Percentiles rank a stretch among this genome's conserved stretches.
phyloP scores from a whole-genome alignment of 352 stramenopile species.

The Globisporangium nunn region DNA sequence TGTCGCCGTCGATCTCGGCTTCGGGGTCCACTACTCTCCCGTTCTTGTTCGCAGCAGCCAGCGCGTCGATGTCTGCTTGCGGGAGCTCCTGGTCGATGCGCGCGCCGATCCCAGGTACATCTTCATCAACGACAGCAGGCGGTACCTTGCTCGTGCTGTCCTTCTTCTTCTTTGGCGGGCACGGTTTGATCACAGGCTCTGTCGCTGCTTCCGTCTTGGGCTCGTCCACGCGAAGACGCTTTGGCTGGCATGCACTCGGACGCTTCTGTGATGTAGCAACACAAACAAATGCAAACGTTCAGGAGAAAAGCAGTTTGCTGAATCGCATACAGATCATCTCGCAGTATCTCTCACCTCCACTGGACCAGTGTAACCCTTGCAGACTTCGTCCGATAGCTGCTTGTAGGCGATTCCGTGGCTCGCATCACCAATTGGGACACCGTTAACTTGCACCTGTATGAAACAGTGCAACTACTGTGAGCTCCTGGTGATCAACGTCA shows the following conservation, averaged over 20 bases:
- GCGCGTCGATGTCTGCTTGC: constrained; percentile 3
- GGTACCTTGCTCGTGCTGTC: constrained; percentile 12
- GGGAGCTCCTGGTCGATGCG: constrained; percentile 18
- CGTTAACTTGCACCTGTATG: constrained; percentile 54
- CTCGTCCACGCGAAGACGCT: constrained; percentile 48
- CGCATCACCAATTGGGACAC: constrained; percentile 41
- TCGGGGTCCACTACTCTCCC: not conserved
- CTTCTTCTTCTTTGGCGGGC: constrained; percentile 54
- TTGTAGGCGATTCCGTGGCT: constrained; percentile 59
- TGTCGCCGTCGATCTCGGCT: constrained; percentile 1
- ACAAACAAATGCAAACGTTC: no score
- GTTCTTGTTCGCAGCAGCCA: constrained; percentile 7
- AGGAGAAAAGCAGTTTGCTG: no score
- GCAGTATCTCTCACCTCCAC: constrained; percentile 19
- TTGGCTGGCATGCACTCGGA: constrained; percentile 45
- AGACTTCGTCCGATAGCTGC: constrained; percentile 57
- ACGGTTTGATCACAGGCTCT: constrained; percentile 52
- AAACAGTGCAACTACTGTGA: not conserved
- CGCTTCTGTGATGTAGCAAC: constrained; percentile 18
- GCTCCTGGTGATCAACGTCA: no score
- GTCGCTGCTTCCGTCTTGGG: constrained; percentile 15
- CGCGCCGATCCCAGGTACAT: constrained; percentile 57
- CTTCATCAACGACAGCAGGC: constrained; percentile 26
- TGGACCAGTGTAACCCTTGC: constrained; percentile 49
- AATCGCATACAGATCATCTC: no score